A percentile compares a stretch with the other conserved stretches of the same genome.
Conservation (phyloP, 768 basidiomycete genomes). For the Obba rivulosa region DNA sequence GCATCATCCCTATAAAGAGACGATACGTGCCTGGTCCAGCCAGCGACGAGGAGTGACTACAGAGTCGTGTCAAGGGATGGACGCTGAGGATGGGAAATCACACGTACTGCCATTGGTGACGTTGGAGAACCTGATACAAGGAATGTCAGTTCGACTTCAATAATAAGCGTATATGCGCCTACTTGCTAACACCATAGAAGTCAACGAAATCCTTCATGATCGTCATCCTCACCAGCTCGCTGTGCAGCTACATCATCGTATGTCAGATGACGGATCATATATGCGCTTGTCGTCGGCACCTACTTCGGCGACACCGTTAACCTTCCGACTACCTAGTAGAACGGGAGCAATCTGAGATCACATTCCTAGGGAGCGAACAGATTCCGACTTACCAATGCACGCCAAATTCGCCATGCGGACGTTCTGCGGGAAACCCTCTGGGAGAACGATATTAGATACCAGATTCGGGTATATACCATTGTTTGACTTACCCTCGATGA, state of each 20-base stretch:
- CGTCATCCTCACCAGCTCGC: slow-evolving; percentile 77
- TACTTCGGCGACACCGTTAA: slow-evolving; percentile 95
- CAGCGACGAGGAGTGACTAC: slow-evolving; percentile 88
- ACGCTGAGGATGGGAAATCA: no score
- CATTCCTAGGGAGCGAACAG: background rate
- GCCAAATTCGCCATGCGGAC: slow-evolving; percentile 92
- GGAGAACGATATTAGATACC: background rate
- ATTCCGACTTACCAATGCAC: slow-evolving; percentile 52
- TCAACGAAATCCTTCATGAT: slow-evolving; percentile 93
- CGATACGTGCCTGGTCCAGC: slow-evolving; percentile 61
- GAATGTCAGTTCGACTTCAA: slow-evolving; percentile 1
- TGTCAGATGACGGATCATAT: background rate
- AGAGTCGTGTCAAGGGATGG: background rate
- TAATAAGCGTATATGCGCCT: background rate
- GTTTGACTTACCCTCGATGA: slow-evolving; percentile 71
- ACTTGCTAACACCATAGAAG: slow-evolving; percentile 83
- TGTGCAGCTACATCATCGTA: slow-evolving; percentile 58
- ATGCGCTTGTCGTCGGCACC: background rate
- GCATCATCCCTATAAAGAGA: background rate
- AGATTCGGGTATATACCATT: background rate
- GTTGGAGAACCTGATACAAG: slow-evolving; percentile 57
- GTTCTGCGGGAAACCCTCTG: slow-evolving; percentile 83
- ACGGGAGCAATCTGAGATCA: background rate
- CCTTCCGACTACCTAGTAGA: slow-evolving; percentile 61
- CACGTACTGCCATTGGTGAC: slow-evolving; percentile 88